Evolutionary conservation across 2,329 filamentous ascomycete species (phyloP).

Genomic region (Fusarium sp.): DNA sequence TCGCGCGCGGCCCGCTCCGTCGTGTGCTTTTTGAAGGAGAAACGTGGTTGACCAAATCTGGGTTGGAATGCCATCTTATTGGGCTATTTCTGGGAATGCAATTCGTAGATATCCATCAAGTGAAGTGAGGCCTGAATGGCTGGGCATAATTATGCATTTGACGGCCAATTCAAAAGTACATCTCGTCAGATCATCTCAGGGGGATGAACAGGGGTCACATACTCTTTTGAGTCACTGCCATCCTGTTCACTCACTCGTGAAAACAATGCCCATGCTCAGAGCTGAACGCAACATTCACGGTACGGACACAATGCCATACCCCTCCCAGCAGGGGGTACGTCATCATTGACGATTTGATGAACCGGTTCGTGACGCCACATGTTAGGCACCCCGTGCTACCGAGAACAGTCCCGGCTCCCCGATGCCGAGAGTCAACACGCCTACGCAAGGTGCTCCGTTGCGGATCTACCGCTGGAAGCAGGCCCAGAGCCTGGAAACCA

Average conservation of each 20-base stretch:
- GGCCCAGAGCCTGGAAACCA: neutral
- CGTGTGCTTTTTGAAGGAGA: neutral
- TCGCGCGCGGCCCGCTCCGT: neutral
- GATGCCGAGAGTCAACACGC: neutral
- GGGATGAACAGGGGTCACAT: neutral
- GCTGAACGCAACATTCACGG: neutral
- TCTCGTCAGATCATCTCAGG: neutral
- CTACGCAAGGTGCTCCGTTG: neutral
- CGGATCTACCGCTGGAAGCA: neutral
- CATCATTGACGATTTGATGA: neutral
- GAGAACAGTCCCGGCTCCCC: too few species aligned
- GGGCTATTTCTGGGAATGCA: neutral
- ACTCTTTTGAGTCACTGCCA: neutral
- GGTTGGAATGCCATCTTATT: neutral
- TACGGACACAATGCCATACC: neutral
- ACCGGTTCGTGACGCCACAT: neutral
- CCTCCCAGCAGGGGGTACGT: neutral
- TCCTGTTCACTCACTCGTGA: neutral
- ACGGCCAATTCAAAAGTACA: neutral
- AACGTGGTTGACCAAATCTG: neutral
- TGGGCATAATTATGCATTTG: neutral
- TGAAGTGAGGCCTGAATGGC: neutral
- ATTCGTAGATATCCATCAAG: neutral
- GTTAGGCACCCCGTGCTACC: neutral
- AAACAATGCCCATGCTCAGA: neutral